These are phyloP conservation scores for Chalciporus sp. DNA, from an alignment of 1,284 basidiomycete species.

Conservation along the genomic window DNA sequence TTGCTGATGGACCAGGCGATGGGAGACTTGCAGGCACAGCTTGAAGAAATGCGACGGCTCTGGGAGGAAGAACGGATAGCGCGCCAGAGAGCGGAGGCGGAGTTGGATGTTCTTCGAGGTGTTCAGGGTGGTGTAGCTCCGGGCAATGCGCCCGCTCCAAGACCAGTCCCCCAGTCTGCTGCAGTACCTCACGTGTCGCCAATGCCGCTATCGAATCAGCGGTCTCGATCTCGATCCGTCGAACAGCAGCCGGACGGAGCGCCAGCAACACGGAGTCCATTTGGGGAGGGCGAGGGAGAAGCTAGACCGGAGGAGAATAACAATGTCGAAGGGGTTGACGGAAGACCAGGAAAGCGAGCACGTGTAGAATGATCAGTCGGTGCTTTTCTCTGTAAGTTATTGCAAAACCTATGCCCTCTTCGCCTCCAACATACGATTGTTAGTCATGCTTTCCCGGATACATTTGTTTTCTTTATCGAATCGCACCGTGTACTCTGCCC, in stretches of 20 bases:
- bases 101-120: constrained; percentile 54
- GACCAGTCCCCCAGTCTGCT: constrained; percentile 20
- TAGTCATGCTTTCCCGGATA: neutral
- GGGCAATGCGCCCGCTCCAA: constrained; percentile 5
- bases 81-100: constrained; percentile 59
- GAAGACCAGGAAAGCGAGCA: constrained; percentile 32
- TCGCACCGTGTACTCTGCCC: neutral
- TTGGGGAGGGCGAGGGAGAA: constrained; percentile 21
- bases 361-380: constrained; percentile 25
- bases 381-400: constrained; percentile 24
- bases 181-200: neutral
- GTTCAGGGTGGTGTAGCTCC: constrained; percentile 20
- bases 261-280: constrained; percentile 8
- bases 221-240: constrained; percentile 31
- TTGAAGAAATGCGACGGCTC: constrained; percentile 72
- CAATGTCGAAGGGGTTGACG: constrained; percentile 17
- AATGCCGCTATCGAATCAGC: constrained; percentile 11
- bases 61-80: constrained; percentile 72
- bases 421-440: neutral
- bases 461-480: neutral
- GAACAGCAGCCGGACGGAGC: constrained; percentile 28
- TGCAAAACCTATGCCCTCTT: constrained; percentile 1
- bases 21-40: constrained; percentile 79
- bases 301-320: constrained; percentile 18
- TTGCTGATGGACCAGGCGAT: constrained; percentile 90